Evolutionary conservation across 2,329 filamentous ascomycete species (phyloP).

Genomic region (Fonsecaea nubica): DNA sequence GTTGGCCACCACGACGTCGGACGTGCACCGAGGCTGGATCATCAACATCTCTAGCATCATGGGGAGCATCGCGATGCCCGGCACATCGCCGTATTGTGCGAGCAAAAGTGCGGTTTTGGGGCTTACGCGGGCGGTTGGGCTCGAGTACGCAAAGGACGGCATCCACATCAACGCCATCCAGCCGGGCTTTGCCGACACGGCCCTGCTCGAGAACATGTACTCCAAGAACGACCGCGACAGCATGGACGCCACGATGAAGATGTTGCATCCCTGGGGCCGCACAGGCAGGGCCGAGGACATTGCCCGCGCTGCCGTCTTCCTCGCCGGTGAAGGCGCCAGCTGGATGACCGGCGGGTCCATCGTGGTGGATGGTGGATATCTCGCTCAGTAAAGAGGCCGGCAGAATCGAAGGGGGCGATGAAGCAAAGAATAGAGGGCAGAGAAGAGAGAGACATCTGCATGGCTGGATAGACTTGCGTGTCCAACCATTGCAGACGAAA

Average conservation of each 20-base stretch:
- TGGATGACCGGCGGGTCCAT: conserved; percentile 54
- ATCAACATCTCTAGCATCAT: conserved; percentile 32
- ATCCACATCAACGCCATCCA: conserved; percentile 54
- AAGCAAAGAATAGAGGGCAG: neutral
- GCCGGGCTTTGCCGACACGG: conserved; percentile 50
- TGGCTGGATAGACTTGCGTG: too few relatives aligned
- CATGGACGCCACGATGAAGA: conserved; percentile 20
- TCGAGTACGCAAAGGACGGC: conserved; percentile 52
- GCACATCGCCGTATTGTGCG: conserved; percentile 49
- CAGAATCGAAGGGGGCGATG: neutral
- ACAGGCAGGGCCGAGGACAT: conserved; percentile 46
- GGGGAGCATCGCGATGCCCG: conserved; percentile 27
- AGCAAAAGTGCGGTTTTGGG: conserved; percentile 56
- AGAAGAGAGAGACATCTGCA: neutral
- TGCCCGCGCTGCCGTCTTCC: conserved; percentile 51
- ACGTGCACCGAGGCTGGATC: conserved; percentile 55
- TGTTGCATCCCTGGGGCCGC: conserved; percentile 37
- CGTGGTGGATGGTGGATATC: conserved; percentile 56
- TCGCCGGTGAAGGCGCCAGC: conserved; percentile 55
- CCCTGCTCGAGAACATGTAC: conserved; percentile 49
- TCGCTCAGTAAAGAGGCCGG: conserved; percentile 25
- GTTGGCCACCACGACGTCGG: conserved; percentile 14
- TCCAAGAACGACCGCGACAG: conserved; percentile 23
- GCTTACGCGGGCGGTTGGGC: conserved; percentile 53
- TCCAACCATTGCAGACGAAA: too few relatives aligned